Base-by-base conservation (phyloP, 2,329 filamentous ascomycete genomes). In the Aspergillus calidoustus region DNA sequence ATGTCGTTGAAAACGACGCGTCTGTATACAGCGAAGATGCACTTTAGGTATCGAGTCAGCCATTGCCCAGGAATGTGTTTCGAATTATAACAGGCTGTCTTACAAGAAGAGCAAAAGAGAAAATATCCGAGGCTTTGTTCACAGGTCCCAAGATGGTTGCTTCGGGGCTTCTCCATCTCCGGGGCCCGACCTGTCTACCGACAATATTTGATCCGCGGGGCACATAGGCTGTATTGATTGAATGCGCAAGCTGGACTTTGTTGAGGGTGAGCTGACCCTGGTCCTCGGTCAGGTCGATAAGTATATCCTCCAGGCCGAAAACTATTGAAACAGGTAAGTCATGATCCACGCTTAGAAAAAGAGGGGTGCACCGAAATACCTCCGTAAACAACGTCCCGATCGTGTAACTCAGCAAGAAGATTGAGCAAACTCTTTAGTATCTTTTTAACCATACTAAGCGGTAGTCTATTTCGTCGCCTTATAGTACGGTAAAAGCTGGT, bases 11-110 rank as follows among this genome's bases (percentile, higher is more conserved):
- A 79, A 61, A 81, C 76, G 52, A 81, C 73, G 54, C 71, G 72
- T 65, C 78, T 76, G 8, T 78, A 71, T 52, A 82, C 69, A 17
- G 80, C 77, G 65, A 80, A 83, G 55, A 83, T 81, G 66, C 78
- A 81, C 78, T 80, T 41, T 2, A 6, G 11, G 15, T 15, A 15
- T 15, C 4, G 15, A 15, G 11, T 41, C 58, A 58, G 57, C 50
- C 41, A 31, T 44, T 41, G 52, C 59, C 62, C 25, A 68, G 19
- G 38, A 54, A 28, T 28, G 48, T 19, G 44, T 30, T 34, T 54
- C 28, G 28, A 44, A 17, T 15, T 2, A 17, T 23, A 49, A 11
- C 19, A 17, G 15, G 11, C 44, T 17, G 0, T 23, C 63, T 64
- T 68, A 73, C 72, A 28, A 77, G 68, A 59, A 77, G 61, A 47